Percentiles rank a stretch among this genome's conserved stretches.
Evolutionary conservation across 352 stramenopile species (phyloP).

Genomic region (Blastocystis sp.): DNA sequence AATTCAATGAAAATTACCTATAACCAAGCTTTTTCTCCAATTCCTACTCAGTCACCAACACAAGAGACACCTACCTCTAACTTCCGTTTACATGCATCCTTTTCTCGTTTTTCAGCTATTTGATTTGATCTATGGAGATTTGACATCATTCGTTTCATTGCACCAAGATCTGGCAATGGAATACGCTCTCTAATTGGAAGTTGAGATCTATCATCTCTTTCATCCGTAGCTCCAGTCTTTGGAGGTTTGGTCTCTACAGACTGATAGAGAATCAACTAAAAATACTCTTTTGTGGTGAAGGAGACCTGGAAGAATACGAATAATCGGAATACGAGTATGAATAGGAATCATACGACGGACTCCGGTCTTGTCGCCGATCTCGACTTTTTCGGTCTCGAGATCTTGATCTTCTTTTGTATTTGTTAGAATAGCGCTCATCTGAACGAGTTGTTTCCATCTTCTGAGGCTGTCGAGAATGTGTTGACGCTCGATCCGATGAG

Average conservation of each 20-base stretch:
- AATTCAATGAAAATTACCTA: neutral
- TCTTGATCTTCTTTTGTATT: neutral
- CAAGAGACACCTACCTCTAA: neutral
- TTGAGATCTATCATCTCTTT: neutral
- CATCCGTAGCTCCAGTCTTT: neutral
- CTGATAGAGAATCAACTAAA: neutral
- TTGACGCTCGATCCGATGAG: too few species aligned
- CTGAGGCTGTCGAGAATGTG: too few species aligned
- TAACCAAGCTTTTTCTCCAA: neutral
- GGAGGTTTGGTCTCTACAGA: neutral
- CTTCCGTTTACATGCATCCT: neutral
- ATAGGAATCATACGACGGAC: neutral
- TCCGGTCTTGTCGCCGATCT: neutral
- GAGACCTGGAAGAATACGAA: neutral
- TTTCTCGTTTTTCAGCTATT: neutral
- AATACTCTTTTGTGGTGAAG: neutral
- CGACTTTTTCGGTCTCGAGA: too few species aligned
- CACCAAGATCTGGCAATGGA: slow-evolving; percentile 11
- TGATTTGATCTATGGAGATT: slow-evolving; percentile 41
- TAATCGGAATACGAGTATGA: slow-evolving; percentile 54
- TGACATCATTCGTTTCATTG: slow-evolving; percentile 37
- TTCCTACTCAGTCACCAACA: slow-evolving; percentile 1
- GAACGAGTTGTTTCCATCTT: neutral
- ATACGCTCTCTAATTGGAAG: slow-evolving; percentile 35
- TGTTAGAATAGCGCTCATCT: neutral